These are phyloP conservation scores for Melampsora americana DNA, from an alignment of 1,284 basidiomycete genomes.

Conservation along the genomic window DNA sequence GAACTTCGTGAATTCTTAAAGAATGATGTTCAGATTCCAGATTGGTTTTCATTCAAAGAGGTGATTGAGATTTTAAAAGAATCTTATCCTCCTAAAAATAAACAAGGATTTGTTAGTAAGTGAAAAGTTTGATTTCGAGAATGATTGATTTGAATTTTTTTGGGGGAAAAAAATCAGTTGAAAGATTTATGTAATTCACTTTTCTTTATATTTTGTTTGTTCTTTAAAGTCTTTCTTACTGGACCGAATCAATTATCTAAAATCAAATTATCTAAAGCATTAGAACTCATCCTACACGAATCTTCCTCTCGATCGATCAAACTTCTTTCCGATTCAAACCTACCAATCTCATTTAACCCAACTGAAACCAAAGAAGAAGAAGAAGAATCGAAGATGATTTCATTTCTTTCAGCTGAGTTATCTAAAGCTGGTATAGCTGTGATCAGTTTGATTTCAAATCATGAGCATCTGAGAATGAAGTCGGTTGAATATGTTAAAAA, in stretches of 20 bases:
- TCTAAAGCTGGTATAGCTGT: constrained; percentile 94
- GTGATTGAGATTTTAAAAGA: constrained; percentile 92
- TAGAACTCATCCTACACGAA: constrained; percentile 90
- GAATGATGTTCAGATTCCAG: constrained; percentile 88
- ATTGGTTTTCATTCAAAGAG: constrained; percentile 98
- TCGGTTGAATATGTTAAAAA: constrained; percentile 70
- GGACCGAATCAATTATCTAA: constrained; percentile 95
- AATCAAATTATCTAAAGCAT: constrained; percentile 83
- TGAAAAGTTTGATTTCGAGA: too few species aligned
- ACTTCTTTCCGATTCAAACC: constrained; percentile 80
- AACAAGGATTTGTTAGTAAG: constrained; percentile 83
- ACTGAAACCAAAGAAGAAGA: constrained; percentile 76
- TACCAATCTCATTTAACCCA: constrained; percentile 69
- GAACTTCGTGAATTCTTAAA: constrained; percentile 84
- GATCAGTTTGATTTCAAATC: constrained; percentile 83
- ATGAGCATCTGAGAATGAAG: constrained; percentile 72
- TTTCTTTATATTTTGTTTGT: constrained; percentile 43
- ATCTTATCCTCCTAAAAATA: constrained; percentile 87
- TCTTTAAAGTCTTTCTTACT: constrained; percentile 74
- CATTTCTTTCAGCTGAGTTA: constrained; percentile 71
- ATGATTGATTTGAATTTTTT: too few species aligned
- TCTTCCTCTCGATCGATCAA: constrained; percentile 94
- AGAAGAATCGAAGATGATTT: constrained; percentile 63
- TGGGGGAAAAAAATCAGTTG: neutral
- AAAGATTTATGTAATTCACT: neutral